phyloP scores from a whole-genome alignment of 1,284 basidiomycete genomes.

The Ceratobasidium papillatum region DNA sequence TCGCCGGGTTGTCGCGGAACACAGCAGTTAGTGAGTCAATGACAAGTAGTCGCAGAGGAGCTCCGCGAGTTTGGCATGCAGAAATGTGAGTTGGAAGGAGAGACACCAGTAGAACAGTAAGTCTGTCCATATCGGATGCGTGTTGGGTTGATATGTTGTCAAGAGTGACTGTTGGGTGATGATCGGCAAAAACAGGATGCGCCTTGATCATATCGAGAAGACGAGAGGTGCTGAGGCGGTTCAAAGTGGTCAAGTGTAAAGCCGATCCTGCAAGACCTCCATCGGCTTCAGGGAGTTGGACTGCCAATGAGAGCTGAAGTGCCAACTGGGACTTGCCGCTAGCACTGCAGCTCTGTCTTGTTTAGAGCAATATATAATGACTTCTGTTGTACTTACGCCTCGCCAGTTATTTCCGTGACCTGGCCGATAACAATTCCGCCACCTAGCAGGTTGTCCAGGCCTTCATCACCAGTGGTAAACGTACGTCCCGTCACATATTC shows the following conservation, averaged over 20 bases:
- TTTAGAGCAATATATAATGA: constrained; percentile 2
- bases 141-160: constrained; percentile 70
- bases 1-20: constrained; percentile 67
- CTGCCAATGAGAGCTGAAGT: constrained; percentile 76
- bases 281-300: constrained; percentile 67
- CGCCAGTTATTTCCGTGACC: constrained; percentile 86
- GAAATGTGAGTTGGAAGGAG: constrained; percentile 67
- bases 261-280: constrained; percentile 67
- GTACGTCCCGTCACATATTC: constrained; percentile 29
- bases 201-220: constrained; percentile 64
- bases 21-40: constrained; percentile 85
- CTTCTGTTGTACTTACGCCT: constrained; percentile 54
- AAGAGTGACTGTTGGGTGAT: constrained; percentile 58
- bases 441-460: constrained; percentile 71
- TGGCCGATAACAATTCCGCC: constrained; percentile 79
- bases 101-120: constrained; percentile 73
- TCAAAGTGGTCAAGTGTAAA: constrained; percentile 79
- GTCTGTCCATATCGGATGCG: constrained; percentile 60
- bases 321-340: constrained; percentile 90
- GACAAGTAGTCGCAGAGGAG: constrained; percentile 74
- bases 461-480: constrained; percentile 69
- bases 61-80: constrained; percentile 55
- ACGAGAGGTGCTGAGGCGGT: constrained; percentile 73
- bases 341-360: constrained; percentile 60
- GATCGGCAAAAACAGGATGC: constrained; percentile 60